Evolutionary conservation across 306 rosid species (phyloP).

Genomic region (Canavalia ensiformis): DNA sequence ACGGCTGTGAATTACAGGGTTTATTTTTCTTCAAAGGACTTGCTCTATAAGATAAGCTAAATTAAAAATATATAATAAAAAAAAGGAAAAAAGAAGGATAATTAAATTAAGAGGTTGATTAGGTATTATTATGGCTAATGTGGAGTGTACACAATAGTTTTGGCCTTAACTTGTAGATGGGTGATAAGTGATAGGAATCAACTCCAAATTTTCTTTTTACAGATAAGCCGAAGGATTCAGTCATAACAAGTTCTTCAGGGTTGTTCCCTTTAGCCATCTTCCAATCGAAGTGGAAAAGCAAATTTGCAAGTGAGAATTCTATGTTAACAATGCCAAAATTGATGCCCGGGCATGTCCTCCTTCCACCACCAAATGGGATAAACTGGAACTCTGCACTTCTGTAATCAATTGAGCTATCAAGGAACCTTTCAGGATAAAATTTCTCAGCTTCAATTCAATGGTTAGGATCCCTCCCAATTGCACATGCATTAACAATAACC

Average conservation of each 20-base stretch:
- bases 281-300: conserved; percentile 49
- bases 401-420: conserved; percentile 40
- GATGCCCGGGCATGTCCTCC: conserved; percentile 38
- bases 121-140: not conserved
- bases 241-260: conserved; percentile 40
- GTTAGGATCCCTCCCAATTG: conserved; percentile 52
- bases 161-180: not conserved
- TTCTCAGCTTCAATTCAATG: conserved; percentile 46
- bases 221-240: conserved; percentile 39
- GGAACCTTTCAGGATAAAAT: conserved; percentile 39
- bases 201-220: conserved; percentile 18
- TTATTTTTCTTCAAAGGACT: not conserved
- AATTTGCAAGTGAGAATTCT: conserved; percentile 36
- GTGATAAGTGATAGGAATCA: conserved; percentile 40
- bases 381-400: conserved; percentile 28
- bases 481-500: conserved; percentile 52
- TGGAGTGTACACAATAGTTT: not conserved
- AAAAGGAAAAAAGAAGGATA: not conserved
- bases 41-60: not conserved
- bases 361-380: conserved; percentile 44
- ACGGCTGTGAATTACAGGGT: not conserved
- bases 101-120: not conserved
- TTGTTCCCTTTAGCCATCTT: not conserved
- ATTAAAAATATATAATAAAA: not conserved
- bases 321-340: conserved; percentile 13